Base-by-base conservation (phyloP, 2,329 filamentous ascomycete species). In the Stachybotrys chlorohalonatus region DNA sequence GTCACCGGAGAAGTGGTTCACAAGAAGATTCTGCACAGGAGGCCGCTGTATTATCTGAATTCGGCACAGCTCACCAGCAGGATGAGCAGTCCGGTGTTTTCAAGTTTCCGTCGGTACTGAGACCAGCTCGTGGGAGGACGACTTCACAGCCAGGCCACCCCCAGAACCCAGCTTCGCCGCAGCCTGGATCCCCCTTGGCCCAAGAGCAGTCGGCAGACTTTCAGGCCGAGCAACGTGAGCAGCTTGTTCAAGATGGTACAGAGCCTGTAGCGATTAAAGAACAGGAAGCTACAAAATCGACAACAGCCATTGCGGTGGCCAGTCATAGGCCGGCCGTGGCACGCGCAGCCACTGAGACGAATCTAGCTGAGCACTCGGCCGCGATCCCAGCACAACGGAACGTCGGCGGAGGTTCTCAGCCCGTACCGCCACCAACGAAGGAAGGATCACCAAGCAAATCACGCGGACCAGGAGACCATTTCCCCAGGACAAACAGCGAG, bases 51-150 rank as follows among this genome's bases (percentile, higher is more conserved):
- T 42, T 42, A 5, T 9, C 9, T 42, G 36, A 47, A 24, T 9
- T 47, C 46, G 46, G 16, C 7, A 47, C 11, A n/a, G 5, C 49
- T 11, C 24, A 24, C 9, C 15, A 36, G 49, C 30, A 36, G n/a
- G 31, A 36, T 4, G 31, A 32, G 31, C 24, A 49, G 50, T 42
- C 49, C 13, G 53, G 53, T 9, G 30, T 59, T 15, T 46, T 39
- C 48, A 58, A 59, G 50, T 53, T 56, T 17, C 58, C 58, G 6
- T 59, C 58, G n/a, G 53, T 59, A 3, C 47, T 59, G 17, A 53
- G 53, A 15, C 58, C 58, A 2, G 54, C 54, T 11, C 56, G 58
- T 13, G 57, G 54, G 11, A 49, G 57, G 49, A 55, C 55, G n/a
- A n/a, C 39, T 6, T 57, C 55, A 31, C 24, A 53, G 36, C 52